A percentile compares a stretch with the other conserved stretches of the same genome.
phyloP scores from a whole-genome alignment of 371 early-diverging fungal genomes.

The Rhizopus arrhizus region DNA sequence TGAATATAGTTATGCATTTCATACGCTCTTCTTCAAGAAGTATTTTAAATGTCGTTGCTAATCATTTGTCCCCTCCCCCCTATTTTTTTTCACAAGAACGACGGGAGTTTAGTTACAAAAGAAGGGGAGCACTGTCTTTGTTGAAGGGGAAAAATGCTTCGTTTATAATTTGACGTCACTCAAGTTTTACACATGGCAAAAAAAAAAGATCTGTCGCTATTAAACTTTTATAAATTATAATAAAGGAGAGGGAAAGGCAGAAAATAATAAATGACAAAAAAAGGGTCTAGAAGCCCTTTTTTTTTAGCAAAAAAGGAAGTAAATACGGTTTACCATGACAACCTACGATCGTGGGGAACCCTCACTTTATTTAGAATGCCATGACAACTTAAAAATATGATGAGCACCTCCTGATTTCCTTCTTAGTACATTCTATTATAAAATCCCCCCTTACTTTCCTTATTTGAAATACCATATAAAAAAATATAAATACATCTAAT shows the following conservation, averaged over 20 bases:
- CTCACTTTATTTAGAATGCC: constrained; percentile 15
- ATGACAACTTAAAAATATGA: constrained; percentile 14
- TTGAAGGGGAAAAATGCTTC: too few species aligned
- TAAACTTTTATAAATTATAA: too few species aligned
- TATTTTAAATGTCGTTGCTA: background rate
- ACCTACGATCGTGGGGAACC: background rate
- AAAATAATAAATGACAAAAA: too few species aligned
- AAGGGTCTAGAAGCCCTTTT: too few species aligned
- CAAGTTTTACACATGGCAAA: too few species aligned
- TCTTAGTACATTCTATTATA: background rate
- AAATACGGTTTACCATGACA: constrained; percentile 1
- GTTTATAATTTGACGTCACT: too few species aligned
- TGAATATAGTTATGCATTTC: background rate
- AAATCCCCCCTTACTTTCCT: constrained; percentile 6
- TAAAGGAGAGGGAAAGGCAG: too few species aligned
- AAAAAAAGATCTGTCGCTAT: too few species aligned
- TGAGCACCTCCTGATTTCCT: constrained; percentile 1
- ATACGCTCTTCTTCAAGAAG: too few species aligned
- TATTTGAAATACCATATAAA: background rate
- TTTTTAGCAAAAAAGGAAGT: constrained; percentile 4
- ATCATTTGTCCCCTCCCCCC: background rate
- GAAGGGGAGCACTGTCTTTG: too few species aligned
- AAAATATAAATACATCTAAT: constrained; percentile 5
- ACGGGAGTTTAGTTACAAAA: too few species aligned
- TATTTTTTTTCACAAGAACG: background rate